Base-by-base conservation (phyloP, 176 grass and related monocot genomes). In the Musa beccarii region DNA sequence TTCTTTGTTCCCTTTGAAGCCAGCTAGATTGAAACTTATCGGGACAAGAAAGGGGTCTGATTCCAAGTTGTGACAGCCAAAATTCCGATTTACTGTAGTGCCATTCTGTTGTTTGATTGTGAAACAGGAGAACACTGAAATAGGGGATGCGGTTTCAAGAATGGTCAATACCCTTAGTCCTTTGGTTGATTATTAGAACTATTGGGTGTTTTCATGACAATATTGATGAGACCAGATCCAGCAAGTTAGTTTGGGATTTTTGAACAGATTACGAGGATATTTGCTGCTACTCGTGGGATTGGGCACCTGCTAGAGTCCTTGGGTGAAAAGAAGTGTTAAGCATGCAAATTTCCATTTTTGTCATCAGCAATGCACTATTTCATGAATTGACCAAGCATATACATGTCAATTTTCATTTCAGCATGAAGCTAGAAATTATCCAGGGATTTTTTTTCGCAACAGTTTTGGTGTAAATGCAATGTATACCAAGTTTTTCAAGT, bases 1-100 rank as follows among this genome's bases (percentile, higher is more conserved):
- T 83, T 76, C 8, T 20, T 76, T 68, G 24, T 63, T 23, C 51
- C 7, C 75, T 70, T n/a, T 70, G 15, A n/a, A 28, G 19, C 12
- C 9, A 21, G 16, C 7, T n/a, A 16, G 17, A 3, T n/a, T 20
- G 15, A n/a, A 10, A 43, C 34, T 43, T 6, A 6, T 43, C 34
- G 34, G 34, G 34, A 43, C 6, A 43, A 6, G 34, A 43, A 43
- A 43, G 34, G 34, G 34, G 34, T 43, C 34, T 43, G 34, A 43
- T 43, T 43, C 34, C 34, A 43, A 43, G 0, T 6, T 6, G 34
- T 43, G 34, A 43, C 34, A 43, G 34, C 34, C 3, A 43, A 43
- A 43, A 4, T 43, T 43, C 34, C 4, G 34, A 43, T 6, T 43
- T 43, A 6, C 34, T 43, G 34, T 43, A 43, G 34, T 43, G 3